Conservation (phyloP, 805 yeast species). For the Lipomyces starkeyi region DNA sequence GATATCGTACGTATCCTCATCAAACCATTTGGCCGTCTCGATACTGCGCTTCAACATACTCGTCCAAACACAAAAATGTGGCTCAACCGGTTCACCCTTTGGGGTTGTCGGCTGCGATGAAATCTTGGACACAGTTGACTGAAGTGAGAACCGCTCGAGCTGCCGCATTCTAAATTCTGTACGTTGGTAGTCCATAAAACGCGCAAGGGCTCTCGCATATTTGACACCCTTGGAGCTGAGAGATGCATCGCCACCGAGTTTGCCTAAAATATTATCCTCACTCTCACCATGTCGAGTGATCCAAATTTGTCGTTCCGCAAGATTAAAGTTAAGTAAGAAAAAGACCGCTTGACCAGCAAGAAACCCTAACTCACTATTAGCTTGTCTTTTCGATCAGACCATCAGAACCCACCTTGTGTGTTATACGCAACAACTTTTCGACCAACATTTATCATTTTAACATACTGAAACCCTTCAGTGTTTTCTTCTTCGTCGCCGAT, state of each 20-base stretch:
- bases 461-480: slow-evolving; percentile 74
- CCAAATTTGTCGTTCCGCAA: slow-evolving; percentile 90
- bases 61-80: slow-evolving; percentile 89
- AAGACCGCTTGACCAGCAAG: slow-evolving; percentile 92
- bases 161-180: slow-evolving; percentile 69
- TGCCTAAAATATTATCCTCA: slow-evolving; percentile 79
- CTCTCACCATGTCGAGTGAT: slow-evolving; percentile 95
- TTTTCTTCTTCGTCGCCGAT: slow-evolving; percentile 76
- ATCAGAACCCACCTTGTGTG: slow-evolving; percentile 56
- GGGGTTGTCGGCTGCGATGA: slow-evolving; percentile 44
- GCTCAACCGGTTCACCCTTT: slow-evolving; percentile 59
- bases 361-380: slow-evolving; percentile 54
- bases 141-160: slow-evolving; percentile 57
- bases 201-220: slow-evolving; percentile 73
- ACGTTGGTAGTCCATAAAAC: slow-evolving; percentile 74
- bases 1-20: slow-evolving; percentile 73
- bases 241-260: slow-evolving; percentile 89
- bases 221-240: slow-evolving; percentile 78
- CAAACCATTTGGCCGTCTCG: slow-evolving; percentile 77
- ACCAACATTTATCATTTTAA: slow-evolving; percentile 96
- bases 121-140: slow-evolving; percentile 51
- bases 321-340: slow-evolving; percentile 84
- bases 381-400: slow-evolving; percentile 38
- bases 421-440: slow-evolving; percentile 91
- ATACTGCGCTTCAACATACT: slow-evolving; percentile 81